phyloP scores from a whole-genome alignment of 2,329 filamentous ascomycete species.

The Aciculosporium take region DNA sequence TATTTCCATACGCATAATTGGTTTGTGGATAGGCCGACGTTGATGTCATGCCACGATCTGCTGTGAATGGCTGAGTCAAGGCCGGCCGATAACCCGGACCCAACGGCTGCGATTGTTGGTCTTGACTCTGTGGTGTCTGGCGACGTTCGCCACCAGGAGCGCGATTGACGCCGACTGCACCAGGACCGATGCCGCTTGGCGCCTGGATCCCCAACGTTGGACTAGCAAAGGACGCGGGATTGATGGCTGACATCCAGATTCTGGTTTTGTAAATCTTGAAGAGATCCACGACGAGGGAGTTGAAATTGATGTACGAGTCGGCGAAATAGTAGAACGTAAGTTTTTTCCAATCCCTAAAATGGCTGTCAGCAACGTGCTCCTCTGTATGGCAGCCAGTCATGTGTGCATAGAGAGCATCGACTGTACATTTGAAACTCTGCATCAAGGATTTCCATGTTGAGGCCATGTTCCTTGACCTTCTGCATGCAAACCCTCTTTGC shows the following conservation, averaged over 20 bases:
- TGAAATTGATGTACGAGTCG: slow-evolving; percentile 97
- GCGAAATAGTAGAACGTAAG: slow-evolving; percentile 98
- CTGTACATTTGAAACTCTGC: slow-evolving; percentile 97
- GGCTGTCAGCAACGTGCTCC: slow-evolving; percentile 5
- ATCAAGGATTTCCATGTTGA: slow-evolving; percentile 98
- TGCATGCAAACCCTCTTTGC: slow-evolving; percentile 94
- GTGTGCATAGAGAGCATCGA: slow-evolving; percentile 10
- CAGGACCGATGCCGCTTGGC: slow-evolving; percentile 51
- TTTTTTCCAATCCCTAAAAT: slow-evolving; percentile 86
- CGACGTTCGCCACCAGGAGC: slow-evolving; percentile 32
- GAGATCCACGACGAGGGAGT: slow-evolving; percentile 86
- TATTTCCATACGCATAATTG: slow-evolving; percentile 22
- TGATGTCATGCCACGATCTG: slow-evolving; percentile 27
- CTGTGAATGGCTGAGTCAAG: slow-evolving; percentile 27
- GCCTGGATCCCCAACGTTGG: slow-evolving; percentile 59
- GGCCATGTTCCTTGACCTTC: slow-evolving; percentile 84
- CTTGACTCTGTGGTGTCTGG: slow-evolving; percentile 28
- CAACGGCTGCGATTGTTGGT: slow-evolving; percentile 20
- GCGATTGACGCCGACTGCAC: slow-evolving; percentile 46
- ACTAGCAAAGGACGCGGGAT: slow-evolving; percentile 85
- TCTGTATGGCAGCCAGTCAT: background rate
- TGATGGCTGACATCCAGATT: slow-evolving; percentile 99
- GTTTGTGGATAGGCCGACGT: slow-evolving; percentile 20
- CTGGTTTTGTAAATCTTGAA: slow-evolving; percentile 99
- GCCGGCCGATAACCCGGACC: slow-evolving; percentile 27